Percentiles rank a stretch among this genome's conserved stretches.
phyloP scores from a whole-genome alignment of 192 early-diverging fungal species.

The Podila minutissima region DNA sequence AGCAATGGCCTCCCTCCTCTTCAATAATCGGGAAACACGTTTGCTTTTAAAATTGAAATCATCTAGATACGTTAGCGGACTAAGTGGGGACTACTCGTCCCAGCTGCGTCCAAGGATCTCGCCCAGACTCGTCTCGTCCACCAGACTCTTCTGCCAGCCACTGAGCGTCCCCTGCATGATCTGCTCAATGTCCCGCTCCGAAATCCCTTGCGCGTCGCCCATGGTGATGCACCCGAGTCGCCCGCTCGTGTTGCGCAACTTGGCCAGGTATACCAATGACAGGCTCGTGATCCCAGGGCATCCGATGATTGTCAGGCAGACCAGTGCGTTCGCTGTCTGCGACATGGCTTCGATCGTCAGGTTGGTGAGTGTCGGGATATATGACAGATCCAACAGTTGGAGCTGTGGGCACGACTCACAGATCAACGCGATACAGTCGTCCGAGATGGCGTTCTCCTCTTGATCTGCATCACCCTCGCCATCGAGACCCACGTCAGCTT shows the following conservation, averaged over 20 bases:
- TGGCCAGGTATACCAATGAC: constrained; percentile 37
- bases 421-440: constrained; percentile 24
- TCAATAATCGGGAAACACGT: too few species aligned
- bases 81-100: constrained; percentile 31
- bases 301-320: constrained; percentile 56
- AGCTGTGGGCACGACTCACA: constrained; percentile 45
- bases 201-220: constrained; percentile 55
- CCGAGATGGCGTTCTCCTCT: constrained; percentile 16
- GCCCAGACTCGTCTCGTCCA: constrained; percentile 45
- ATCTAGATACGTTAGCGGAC: too few species aligned
- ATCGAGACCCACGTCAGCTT: too few species aligned
- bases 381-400: constrained; percentile 53
- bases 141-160: constrained; percentile 54
- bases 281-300: constrained; percentile 51
- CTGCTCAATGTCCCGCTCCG: constrained; percentile 52
- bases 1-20: too few species aligned
- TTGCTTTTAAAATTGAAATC: too few species aligned
- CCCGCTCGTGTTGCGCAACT: constrained; percentile 32
- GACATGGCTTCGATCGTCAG: constrained; percentile 45
- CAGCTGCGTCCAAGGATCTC: constrained; percentile 50
- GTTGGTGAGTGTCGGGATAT: constrained; percentile 45
- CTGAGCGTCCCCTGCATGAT: constrained; percentile 52
- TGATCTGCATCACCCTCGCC: not conserved
- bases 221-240: constrained; percentile 55
- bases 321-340: constrained; percentile 26